These are phyloP conservation scores for Teunomyces barrocoloradensis DNA, from an alignment of 805 yeast genomes.

Conservation along the genomic window DNA sequence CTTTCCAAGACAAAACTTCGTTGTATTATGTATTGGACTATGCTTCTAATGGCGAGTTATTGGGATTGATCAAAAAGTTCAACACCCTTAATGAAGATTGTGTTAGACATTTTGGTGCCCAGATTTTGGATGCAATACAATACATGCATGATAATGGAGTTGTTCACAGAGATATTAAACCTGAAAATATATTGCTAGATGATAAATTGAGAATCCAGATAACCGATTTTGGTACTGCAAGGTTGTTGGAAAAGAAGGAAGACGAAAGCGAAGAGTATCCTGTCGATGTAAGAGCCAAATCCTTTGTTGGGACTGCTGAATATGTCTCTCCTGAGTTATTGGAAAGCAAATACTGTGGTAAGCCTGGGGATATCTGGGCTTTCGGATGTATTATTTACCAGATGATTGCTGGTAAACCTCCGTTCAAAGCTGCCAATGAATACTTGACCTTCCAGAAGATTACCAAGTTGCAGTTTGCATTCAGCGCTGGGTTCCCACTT, in stretches of 20 bases:
- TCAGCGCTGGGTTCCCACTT: conserved; percentile 60
- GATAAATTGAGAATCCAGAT: conserved; percentile 58
- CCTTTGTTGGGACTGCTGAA: conserved; percentile 86
- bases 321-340: conserved; percentile 79
- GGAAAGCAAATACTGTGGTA: conserved; percentile 66
- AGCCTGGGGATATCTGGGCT: conserved; percentile 62
- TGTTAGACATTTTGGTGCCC: conserved; percentile 67
- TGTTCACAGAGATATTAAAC: conserved; percentile 79
- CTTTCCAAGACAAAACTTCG: conserved; percentile 75
- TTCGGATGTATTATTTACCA: conserved; percentile 59
- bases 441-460: conserved; percentile 80
- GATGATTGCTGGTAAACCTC: conserved; percentile 68
- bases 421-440: conserved; percentile 81
- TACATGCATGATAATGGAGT: conserved; percentile 75
- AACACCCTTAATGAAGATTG: conserved; percentile 73
- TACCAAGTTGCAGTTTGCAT: conserved; percentile 75
- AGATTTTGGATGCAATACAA: conserved; percentile 67
- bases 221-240: conserved; percentile 86
- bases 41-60: conserved; percentile 76
- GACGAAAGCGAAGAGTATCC: conserved; percentile 56
- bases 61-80: conserved; percentile 61
- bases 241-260: conserved; percentile 54
- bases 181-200: conserved; percentile 74
- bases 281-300: conserved; percentile 64
- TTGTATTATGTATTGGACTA: conserved; percentile 74